Conservation (phyloP, 306 rosid genomes). For the Nissolia schottii region DNA sequence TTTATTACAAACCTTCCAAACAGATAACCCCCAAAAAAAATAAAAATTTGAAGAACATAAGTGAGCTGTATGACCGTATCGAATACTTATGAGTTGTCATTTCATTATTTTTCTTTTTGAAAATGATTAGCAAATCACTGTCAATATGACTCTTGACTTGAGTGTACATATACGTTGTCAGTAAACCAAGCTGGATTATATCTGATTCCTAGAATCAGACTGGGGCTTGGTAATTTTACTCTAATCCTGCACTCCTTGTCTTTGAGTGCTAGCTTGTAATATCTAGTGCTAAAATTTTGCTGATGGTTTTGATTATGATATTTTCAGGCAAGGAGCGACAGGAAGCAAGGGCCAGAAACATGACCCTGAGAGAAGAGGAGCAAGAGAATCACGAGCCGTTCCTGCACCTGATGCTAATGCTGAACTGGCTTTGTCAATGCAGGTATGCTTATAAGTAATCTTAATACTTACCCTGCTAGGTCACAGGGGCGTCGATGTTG, state of each 20-base stretch:
- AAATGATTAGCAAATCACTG: not conserved
- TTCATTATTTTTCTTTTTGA: not conserved
- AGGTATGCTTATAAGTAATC: constrained; percentile 49
- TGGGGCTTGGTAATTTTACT: not conserved
- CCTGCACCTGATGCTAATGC: constrained; percentile 99
- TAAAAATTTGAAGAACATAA: not conserved
- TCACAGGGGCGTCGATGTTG: not conserved
- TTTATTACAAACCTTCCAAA: not conserved
- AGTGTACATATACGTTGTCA: not conserved
- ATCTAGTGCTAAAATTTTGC: not conserved
- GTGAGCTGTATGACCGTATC: not conserved
- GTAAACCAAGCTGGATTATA: not conserved
- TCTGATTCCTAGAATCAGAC: not conserved
- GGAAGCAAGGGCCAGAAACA: constrained; percentile 76
- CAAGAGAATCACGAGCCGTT: constrained; percentile 80
- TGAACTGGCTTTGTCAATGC: constrained; percentile 86
- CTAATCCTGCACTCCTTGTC: not conserved
- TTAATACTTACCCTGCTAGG: not conserved
- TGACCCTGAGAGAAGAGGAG: constrained; percentile 73
- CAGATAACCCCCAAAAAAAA: not conserved
- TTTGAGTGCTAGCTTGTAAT: not conserved
- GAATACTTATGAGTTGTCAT: not conserved
- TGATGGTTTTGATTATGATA: constrained; percentile 19
- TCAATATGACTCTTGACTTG: not conserved
- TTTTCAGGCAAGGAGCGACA: constrained; percentile 79